These are phyloP conservation scores for Albizia julibrissin DNA, from an alignment of 306 rosid species.

Conservation along the genomic window DNA sequence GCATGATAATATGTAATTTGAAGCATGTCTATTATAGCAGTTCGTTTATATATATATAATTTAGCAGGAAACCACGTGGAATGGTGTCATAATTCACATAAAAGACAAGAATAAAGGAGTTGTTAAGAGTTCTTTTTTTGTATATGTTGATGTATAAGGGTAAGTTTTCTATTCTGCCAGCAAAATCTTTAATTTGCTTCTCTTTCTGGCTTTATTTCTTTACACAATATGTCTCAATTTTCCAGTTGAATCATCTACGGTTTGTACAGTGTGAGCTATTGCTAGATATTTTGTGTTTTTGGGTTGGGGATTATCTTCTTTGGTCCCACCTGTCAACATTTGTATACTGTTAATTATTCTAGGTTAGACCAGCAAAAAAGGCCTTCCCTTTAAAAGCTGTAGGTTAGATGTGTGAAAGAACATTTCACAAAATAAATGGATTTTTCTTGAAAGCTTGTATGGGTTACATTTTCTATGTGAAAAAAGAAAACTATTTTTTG, in stretches of 20 bases:
- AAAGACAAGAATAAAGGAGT: conserved; percentile 30
- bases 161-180: conserved; percentile 7
- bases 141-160: conserved; percentile 20
- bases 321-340: conserved; percentile 3
- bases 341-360: not conserved
- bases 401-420: not conserved
- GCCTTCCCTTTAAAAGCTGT: not conserved
- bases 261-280: conserved; percentile 18
- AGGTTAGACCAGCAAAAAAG: not conserved
- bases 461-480: not conserved
- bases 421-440: not conserved
- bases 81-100: conserved; percentile 12
- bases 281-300: conserved; percentile 24
- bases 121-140: conserved; percentile 22
- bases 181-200: conserved; percentile 43
- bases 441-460: not conserved
- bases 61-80: conserved; percentile 21
- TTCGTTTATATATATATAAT: not conserved
- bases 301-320: conserved; percentile 15
- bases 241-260: conserved; percentile 14
- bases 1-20: not conserved
- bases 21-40: not conserved
- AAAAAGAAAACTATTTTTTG: not conserved
- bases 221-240: conserved; percentile 22
- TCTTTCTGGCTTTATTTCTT: conserved; percentile 47